Percentiles rank a stretch among this genome's conserved stretches.
Evolutionary conservation across 1,284 basidiomycete genomes (phyloP).

Genomic region (Melampsora larici-populina): DNA sequence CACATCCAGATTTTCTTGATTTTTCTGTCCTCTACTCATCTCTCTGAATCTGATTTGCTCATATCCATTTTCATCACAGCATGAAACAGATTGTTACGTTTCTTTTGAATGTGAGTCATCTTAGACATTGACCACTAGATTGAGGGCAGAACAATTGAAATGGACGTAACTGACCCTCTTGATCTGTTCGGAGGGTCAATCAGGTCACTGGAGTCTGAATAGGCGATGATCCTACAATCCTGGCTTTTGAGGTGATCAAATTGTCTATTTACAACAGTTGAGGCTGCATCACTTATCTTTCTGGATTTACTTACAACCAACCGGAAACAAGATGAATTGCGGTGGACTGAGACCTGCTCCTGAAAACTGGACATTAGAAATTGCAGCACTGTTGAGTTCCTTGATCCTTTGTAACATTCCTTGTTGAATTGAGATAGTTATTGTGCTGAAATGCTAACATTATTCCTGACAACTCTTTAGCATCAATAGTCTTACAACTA

Average conservation of each 20-base stretch:
- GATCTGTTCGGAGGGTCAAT: constrained; percentile 46
- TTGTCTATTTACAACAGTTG: background rate
- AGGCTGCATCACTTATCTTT: background rate
- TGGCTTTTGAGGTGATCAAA: constrained; percentile 49
- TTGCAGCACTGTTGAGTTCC: too few species aligned
- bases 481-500: constrained; percentile 51
- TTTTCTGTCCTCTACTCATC: background rate
- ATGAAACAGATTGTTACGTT: constrained; percentile 38
- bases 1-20: constrained; percentile 27
- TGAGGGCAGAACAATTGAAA: background rate
- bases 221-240: constrained; percentile 51
- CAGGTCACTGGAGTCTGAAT: constrained; percentile 50
- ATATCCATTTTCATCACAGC: background rate
- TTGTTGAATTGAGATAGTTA: background rate
- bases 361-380: too few species aligned
- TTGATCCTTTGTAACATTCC: too few species aligned
- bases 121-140: background rate
- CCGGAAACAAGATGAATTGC: constrained; percentile 44
- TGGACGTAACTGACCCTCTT: background rate
- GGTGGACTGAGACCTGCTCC: constrained; percentile 49
- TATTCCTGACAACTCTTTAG: constrained; percentile 18
- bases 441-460: background rate
- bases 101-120: constrained; percentile 28
- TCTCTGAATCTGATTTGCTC: background rate
- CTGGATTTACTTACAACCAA: background rate